phyloP scores from a whole-genome alignment of 108 stramenopile species.

The Stephanodiscus minutulus region DNA sequence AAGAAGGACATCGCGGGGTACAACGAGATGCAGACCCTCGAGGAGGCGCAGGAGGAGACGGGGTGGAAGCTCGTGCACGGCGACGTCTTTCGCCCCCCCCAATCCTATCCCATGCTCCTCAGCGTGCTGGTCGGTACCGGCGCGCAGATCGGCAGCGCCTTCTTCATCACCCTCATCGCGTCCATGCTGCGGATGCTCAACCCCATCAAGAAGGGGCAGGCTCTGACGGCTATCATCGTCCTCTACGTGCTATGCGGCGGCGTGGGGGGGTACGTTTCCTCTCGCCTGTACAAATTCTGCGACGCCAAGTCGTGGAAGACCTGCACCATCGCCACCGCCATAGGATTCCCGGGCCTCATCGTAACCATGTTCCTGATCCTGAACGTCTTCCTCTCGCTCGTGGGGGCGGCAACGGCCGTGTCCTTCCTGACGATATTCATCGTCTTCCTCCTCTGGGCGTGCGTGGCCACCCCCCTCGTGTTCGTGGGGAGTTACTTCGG shows the following conservation, averaged over 20 bases:
- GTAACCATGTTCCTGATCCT: slow-evolving; percentile 87
- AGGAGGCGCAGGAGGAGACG: slow-evolving; percentile 94
- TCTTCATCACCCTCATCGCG: slow-evolving; percentile 77
- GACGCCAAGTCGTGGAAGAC: slow-evolving; percentile 83
- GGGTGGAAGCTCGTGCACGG: slow-evolving; percentile 99
- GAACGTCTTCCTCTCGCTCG: slow-evolving; percentile 81
- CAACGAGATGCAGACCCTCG: slow-evolving; percentile 89
- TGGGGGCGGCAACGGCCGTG: slow-evolving; percentile 92
- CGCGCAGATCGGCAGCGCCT: slow-evolving; percentile 88
- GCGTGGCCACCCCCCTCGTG: slow-evolving; percentile 92
- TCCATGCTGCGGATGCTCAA: slow-evolving; percentile 88
- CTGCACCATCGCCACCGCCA: slow-evolving; percentile 84
- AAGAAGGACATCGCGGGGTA: slow-evolving; percentile 95
- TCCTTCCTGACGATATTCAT: slow-evolving; percentile 88
- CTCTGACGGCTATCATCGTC: slow-evolving; percentile 92
- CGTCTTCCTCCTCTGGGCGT: slow-evolving; percentile 89
- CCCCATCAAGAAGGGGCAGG: slow-evolving; percentile 95
- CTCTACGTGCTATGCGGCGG: slow-evolving; percentile 93
- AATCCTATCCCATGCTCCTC: slow-evolving; percentile 80
- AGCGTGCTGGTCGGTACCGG: slow-evolving; percentile 94
- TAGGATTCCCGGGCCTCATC: slow-evolving; percentile 76
- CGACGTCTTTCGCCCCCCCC: slow-evolving; percentile 96
- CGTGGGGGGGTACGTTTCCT: slow-evolving; percentile 88
- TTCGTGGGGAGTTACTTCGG: slow-evolving; percentile 97
- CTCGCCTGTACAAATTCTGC: slow-evolving; percentile 94